Evolutionary conservation across 2,329 filamentous ascomycete genomes (phyloP).

Genomic region (Aspergillus brunneoviolaceus): DNA sequence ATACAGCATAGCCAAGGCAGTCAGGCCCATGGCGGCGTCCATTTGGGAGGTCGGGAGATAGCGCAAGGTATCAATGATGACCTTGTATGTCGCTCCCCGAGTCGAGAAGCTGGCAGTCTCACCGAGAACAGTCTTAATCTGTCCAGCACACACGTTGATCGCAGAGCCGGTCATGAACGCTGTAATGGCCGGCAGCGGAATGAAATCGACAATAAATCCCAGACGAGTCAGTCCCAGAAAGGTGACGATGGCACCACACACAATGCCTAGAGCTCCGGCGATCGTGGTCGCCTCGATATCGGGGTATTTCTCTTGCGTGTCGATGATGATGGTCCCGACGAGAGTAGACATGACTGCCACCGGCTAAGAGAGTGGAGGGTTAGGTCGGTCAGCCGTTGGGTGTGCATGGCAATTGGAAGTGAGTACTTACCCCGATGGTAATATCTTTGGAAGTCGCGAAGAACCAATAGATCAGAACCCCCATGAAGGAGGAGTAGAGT

Average conservation of each 20-base stretch:
- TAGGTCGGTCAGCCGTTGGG: neutral
- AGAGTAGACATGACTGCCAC: slow-evolving; percentile 95
- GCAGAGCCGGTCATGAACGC: slow-evolving; percentile 98
- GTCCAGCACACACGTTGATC: slow-evolving; percentile 80
- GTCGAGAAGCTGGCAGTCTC: slow-evolving; percentile 66
- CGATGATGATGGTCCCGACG: slow-evolving; percentile 74
- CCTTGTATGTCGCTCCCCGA: slow-evolving; percentile 73
- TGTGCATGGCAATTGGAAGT: neutral
- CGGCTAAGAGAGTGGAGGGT: slow-evolving; percentile 54
- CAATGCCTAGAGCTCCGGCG: slow-evolving; percentile 76
- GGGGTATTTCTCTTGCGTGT: slow-evolving; percentile 59
- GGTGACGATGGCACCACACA: slow-evolving; percentile 74
- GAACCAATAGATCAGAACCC: slow-evolving; percentile 92
- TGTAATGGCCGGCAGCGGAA: slow-evolving; percentile 83
- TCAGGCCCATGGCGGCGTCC: slow-evolving; percentile 86
- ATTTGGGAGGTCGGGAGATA: slow-evolving; percentile 64
- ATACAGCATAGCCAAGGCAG: slow-evolving; percentile 75
- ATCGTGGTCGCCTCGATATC: slow-evolving; percentile 54
- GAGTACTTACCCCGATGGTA: slow-evolving; percentile 75
- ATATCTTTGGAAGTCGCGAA: slow-evolving; percentile 99
- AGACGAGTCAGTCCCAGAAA: slow-evolving; percentile 75
- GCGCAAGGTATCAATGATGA: slow-evolving; percentile 74
- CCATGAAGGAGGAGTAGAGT: slow-evolving; percentile 94
- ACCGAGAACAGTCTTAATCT: slow-evolving; percentile 79
- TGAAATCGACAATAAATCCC: slow-evolving; percentile 91